Conservation (phyloP, 495 filamentous ascomycete genomes). For the Annulohypoxylon stygium region DNA sequence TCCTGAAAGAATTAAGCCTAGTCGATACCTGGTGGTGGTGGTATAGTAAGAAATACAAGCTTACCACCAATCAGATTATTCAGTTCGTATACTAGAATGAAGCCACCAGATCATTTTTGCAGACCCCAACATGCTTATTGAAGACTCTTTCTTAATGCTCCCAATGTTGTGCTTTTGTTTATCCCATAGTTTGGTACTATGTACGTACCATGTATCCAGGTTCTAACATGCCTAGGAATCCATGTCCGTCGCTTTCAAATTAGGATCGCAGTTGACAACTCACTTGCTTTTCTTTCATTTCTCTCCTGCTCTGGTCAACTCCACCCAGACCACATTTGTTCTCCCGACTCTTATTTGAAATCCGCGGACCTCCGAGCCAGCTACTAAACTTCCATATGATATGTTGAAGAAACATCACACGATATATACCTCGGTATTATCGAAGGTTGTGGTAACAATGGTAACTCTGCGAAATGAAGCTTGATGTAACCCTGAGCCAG, state of each 20-base stretch:
- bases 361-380: not conserved
- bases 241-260: conserved; percentile 1
- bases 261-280: not conserved
- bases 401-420: not conserved
- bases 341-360: not conserved
- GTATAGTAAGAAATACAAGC: not conserved
- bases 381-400: not conserved
- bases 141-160: not conserved
- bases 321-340: not conserved
- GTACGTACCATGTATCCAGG: no score
- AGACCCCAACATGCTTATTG: not conserved
- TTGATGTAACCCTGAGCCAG: conserved; percentile 8
- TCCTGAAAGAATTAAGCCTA: no score
- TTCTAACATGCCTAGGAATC: not conserved
- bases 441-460: not conserved
- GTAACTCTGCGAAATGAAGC: not conserved
- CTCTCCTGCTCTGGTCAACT: not conserved
- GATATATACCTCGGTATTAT: not conserved
- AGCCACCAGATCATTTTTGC: not conserved
- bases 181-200: no score
- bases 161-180: not conserved
- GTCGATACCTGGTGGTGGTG: no score
- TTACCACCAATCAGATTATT: not conserved
- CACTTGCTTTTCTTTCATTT: not conserved
- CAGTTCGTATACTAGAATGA: not conserved